A percentile compares a stretch with the other conserved stretches of the same genome.
These are phyloP conservation scores for Chalciporus pseudorubinellus DNA, from an alignment of 768 basidiomycete genomes.

Conservation along the genomic window DNA sequence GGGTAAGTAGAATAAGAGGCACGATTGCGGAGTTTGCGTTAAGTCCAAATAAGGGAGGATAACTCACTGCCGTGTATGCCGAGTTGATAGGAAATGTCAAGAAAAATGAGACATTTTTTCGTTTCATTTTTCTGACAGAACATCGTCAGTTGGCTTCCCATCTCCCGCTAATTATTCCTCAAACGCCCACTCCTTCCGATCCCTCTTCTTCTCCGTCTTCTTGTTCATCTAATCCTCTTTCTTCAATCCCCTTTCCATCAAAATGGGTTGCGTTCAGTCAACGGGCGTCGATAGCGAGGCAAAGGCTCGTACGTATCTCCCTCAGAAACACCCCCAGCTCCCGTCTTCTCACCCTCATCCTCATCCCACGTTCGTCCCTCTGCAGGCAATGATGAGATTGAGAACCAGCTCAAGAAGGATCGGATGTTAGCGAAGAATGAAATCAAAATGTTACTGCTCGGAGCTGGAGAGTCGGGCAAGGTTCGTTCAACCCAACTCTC, in stretches of 20 bases:
- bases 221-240: constrained; percentile 9
- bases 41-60: constrained; percentile 12
- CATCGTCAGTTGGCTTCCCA: constrained; percentile 14
- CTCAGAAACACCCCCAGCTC: background rate
- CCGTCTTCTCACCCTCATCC: background rate
- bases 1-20: too few species aligned
- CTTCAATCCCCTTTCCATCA: constrained; percentile 4
- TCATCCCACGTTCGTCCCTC: background rate
- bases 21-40: constrained; percentile 16
- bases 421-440: constrained; percentile 88
- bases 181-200: constrained; percentile 24
- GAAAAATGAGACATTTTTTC: constrained; percentile 7
- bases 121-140: constrained; percentile 3
- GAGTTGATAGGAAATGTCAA: constrained; percentile 17
- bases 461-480: constrained; percentile 97
- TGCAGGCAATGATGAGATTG: constrained; percentile 89
- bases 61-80: constrained; percentile 19
- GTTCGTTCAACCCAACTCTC: constrained; percentile 42
- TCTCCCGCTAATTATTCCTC: constrained; percentile 27
- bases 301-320: constrained; percentile 67
- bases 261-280: constrained; percentile 76
- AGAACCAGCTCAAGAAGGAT: constrained; percentile 88
- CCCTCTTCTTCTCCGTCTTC: constrained; percentile 2
- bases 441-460: constrained; percentile 94
- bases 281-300: constrained; percentile 74